Base-by-base conservation (phyloP, 805 yeast species). In the Saccharomycopsis fibuligera region DNA sequence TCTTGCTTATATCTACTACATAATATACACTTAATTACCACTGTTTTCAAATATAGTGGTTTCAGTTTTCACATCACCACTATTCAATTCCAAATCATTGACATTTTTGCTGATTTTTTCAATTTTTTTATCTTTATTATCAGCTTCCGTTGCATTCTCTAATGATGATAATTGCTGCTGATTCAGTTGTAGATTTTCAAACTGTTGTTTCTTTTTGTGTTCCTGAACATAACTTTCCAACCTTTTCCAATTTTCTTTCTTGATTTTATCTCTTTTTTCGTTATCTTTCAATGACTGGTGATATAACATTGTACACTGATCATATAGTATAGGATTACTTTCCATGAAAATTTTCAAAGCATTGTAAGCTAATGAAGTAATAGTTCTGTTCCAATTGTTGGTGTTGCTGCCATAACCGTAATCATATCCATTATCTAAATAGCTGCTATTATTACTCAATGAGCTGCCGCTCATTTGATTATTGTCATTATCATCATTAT, bases 261-360 rank as follows among this genome's bases (percentile, higher is more conserved):
- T 73, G 33, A 81, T 74, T 36, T 70, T 68, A 56, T 79, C 81
- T 48, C 84, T 72, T 56, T 76, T 76, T 56, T 76, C 76, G 61
- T 83, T 86, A 56, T 83, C 89, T 58, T 81, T 86, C 51, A 84
- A 70, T 44, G 86, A 80, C 58, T 87, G 87, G 58, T 88, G 83
- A 64, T 89, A 89, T 54, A 86, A 67, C 58, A 86, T 75, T n/a
- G 95, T 85, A 62, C 98, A 91, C 62, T 89, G 90, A 63, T 90
- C 96, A 66, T 87, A 93, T 23, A 91, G 72, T 6, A 83, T 81
- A 14, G 96, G 95, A 63, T 90, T 90, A 45, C 93, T 83, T 60
- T 91, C 97, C 81, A 90, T 79, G 61, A 93, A 90, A 48, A 87
- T 83, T 64, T 89, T 89, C 58, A 93, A 72, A 0, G 98, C 96